phyloP scores from a whole-genome alignment of 176 grass and related monocot genomes.

The Oryza coarctata region DNA sequence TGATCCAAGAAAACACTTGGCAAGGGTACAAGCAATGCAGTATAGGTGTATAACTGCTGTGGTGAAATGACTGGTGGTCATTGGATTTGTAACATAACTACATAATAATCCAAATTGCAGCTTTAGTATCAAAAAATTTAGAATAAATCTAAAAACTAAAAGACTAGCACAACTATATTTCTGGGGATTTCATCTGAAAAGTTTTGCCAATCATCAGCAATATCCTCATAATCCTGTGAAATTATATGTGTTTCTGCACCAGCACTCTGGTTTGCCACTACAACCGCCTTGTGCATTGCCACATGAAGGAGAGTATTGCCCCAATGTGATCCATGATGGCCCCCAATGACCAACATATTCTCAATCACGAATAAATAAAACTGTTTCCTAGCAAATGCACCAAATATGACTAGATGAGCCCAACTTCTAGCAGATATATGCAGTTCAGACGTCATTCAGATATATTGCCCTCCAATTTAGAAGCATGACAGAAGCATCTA shows the following conservation, averaged over 20 bases:
- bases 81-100: no score
- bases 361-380: neutral
- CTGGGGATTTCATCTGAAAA: neutral
- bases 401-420: neutral
- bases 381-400: neutral
- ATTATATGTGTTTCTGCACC: neutral
- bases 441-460: neutral
- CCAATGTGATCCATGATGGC: neutral
- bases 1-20: no score
- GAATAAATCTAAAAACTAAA: conserved; percentile 2
- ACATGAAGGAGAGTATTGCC: neutral
- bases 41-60: no score
- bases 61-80: neutral
- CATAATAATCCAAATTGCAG: no score
- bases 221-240: neutral
- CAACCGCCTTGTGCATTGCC: neutral
- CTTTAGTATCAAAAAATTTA: neutral
- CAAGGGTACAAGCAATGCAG: no score
- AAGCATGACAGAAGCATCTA: neutral
- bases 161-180: neutral
- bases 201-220: conserved; percentile 2
- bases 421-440: conserved; percentile 9
- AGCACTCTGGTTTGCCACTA: neutral
- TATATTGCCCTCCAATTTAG: neutral
- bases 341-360: neutral